phyloP scores from a whole-genome alignment of 177 flowering plant species.

The Vitis hybrid region DNA sequence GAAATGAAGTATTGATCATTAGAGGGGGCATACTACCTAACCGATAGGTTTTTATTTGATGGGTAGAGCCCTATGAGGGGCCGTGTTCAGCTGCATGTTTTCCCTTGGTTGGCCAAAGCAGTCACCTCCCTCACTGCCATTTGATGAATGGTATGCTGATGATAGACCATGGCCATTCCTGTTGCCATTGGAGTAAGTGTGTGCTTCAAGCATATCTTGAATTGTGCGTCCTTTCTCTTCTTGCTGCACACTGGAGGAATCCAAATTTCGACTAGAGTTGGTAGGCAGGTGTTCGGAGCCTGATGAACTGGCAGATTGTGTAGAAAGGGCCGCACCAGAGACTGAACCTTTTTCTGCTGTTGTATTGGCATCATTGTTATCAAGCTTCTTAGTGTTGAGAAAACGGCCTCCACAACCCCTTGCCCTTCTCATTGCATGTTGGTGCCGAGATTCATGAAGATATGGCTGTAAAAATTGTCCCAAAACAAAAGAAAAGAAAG shows the following conservation, averaged over 20 bases:
- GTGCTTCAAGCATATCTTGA: constrained; percentile 2
- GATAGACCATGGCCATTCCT: constrained; percentile 11
- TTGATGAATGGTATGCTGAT: constrained; percentile 16
- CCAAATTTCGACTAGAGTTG: constrained; percentile 7
- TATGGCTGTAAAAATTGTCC: constrained; percentile 33
- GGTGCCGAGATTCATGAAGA: constrained; percentile 53
- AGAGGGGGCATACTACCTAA: background rate
- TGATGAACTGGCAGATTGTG: constrained; percentile 1
- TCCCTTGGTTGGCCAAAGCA: constrained; percentile 19
- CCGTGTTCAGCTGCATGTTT: constrained; percentile 11
- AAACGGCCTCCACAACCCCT: constrained; percentile 58
- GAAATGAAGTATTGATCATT: too few relatives aligned
- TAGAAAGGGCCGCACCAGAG: constrained; percentile 8
- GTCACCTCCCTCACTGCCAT: constrained; percentile 1
- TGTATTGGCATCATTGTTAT: constrained; percentile 1
- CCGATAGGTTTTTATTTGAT: constrained; percentile 8
- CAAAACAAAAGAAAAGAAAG: background rate
- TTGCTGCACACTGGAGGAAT: constrained; percentile 8
- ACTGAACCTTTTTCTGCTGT: constrained; percentile 13
- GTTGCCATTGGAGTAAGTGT: constrained; percentile 9
- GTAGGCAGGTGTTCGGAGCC: background rate
- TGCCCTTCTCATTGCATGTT: constrained; percentile 53
- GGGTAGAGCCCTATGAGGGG: constrained; percentile 10
- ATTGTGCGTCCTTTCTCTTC: constrained; percentile 6
- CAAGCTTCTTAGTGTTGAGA: constrained; percentile 34